Conservation (phyloP, 192 early-diverging fungal genomes). For the Funneliformis geosporum region DNA sequence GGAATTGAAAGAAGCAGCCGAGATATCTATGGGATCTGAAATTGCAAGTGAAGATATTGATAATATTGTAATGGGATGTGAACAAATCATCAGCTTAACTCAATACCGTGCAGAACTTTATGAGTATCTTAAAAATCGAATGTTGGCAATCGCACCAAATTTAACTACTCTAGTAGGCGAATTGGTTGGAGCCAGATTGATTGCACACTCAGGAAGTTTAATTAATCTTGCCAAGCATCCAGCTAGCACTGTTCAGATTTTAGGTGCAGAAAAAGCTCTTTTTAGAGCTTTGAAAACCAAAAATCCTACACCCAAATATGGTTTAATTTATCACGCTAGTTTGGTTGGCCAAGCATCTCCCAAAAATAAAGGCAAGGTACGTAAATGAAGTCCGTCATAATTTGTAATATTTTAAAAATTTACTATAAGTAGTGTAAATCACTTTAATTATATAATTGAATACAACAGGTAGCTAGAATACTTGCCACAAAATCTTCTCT, state of each 20-base stretch:
- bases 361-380: conserved; percentile 93
- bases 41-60: conserved; percentile 96
- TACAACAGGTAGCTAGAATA: conserved; percentile 80
- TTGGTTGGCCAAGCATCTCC: conserved; percentile 94
- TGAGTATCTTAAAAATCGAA: conserved; percentile 97
- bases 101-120: conserved; percentile 95
- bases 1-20: conserved; percentile 95
- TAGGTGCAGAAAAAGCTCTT: conserved; percentile 99
- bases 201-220: conserved; percentile 94
- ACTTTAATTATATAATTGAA: background rate
- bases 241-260: conserved; percentile 97
- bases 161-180: conserved; percentile 96
- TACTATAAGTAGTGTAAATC: background rate
- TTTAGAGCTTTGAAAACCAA: conserved; percentile 99
- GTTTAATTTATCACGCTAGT: conserved; percentile 96
- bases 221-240: conserved; percentile 98
- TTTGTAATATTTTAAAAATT: background rate
- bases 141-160: conserved; percentile 88
- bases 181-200: conserved; percentile 96
- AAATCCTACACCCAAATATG: conserved; percentile 98
- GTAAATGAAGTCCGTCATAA: too few relatives aligned
- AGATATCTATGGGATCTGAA: conserved; percentile 99
- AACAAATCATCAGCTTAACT: conserved; percentile 94
- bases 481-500: conserved; percentile 92
- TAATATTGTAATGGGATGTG: conserved; percentile 91